A percentile compares a stretch with the other conserved stretches of the same genome.
phyloP scores from a whole-genome alignment of 202 grass and related monocot genomes.

The Panicum virgatum region DNA sequence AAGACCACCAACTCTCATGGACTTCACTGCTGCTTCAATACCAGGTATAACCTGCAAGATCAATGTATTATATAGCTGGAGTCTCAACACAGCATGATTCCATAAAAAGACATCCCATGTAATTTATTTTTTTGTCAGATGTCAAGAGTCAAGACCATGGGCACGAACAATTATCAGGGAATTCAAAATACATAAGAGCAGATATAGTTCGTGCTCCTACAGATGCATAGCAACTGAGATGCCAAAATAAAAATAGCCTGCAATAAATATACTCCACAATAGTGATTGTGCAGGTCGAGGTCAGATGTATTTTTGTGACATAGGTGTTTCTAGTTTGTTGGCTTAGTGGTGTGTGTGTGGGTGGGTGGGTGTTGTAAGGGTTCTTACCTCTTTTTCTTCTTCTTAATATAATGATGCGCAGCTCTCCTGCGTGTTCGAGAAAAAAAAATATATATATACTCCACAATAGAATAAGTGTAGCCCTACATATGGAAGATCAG shows the following conservation, averaged over 20 bases:
- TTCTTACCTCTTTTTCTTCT: no score
- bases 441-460: not conserved
- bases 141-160: not conserved
- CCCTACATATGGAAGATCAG: not conserved
- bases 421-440: no score
- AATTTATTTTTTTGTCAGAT: not conserved
- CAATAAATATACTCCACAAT: not conserved
- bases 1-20: slow-evolving; percentile 84
- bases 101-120: slow-evolving; percentile 1
- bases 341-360: no score
- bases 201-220: not conserved
- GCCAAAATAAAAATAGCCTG: not conserved
- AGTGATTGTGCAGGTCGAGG: no score
- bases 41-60: slow-evolving; percentile 71
- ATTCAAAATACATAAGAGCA: not conserved
- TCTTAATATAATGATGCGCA: no score
- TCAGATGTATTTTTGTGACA: no score
- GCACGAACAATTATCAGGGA: not conserved
- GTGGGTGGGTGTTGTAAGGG: no score
- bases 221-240: not conserved
- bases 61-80: slow-evolving; percentile 9
- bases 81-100: not conserved
- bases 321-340: no score
- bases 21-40: slow-evolving; percentile 81
- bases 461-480: not conserved